Evolutionary conservation across 2,329 filamentous ascomycete genomes (phyloP).

Genomic region (Clarireedia paspali): DNA sequence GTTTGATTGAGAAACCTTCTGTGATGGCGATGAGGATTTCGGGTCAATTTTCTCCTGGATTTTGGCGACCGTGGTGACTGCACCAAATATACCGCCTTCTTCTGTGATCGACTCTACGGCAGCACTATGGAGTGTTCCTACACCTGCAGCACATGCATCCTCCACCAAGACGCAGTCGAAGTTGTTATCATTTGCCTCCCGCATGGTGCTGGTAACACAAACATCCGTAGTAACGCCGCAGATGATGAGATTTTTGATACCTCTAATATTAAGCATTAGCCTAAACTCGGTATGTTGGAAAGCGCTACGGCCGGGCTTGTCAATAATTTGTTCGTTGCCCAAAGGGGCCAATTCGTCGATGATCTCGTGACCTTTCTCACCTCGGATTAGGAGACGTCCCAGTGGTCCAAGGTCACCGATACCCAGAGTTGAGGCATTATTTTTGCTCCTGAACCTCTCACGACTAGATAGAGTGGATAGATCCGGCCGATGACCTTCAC

Average conservation of each 20-base stretch:
- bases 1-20: not conserved
- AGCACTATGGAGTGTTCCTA: constrained; percentile 22
- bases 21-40: not conserved
- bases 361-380: constrained; percentile 49
- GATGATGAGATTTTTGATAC: constrained; percentile 29
- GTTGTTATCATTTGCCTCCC: constrained; percentile 30
- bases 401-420: constrained; percentile 46
- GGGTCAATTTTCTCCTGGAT: not conserved
- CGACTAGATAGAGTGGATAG: constrained; percentile 47
- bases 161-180: constrained; percentile 29
- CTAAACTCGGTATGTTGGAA: constrained; percentile 34
- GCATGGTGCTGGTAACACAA: constrained; percentile 30
- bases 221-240: constrained; percentile 32
- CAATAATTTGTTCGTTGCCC: constrained; percentile 26
- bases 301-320: constrained; percentile 30
- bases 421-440: constrained; percentile 42
- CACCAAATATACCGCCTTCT: constrained; percentile 32
- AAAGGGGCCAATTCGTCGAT: constrained; percentile 35
- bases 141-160: constrained; percentile 28
- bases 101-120: constrained; percentile 27
- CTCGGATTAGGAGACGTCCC: constrained; percentile 50
- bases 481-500: constrained; percentile 46
- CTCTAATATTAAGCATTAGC: constrained; percentile 26
- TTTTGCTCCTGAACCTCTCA: constrained; percentile 44
- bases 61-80: constrained; percentile 18